A percentile compares a stretch with the other conserved stretches of the same genome.
These are phyloP conservation scores for Meira miltonrushii DNA, from an alignment of 1,284 basidiomycete genomes.

Conservation along the genomic window DNA sequence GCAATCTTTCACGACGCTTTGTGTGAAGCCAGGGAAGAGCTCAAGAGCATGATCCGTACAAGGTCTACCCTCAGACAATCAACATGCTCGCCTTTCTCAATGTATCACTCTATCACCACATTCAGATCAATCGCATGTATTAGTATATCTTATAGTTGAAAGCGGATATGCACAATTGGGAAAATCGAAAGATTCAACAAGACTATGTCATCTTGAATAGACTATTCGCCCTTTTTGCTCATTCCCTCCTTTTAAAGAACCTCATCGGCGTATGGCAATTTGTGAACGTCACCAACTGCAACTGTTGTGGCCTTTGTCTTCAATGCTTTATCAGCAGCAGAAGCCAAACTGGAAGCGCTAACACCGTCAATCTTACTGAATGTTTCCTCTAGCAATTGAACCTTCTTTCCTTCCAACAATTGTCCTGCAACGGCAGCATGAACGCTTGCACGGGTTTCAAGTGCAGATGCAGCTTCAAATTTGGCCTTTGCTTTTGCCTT, in stretches of 20 bases:
- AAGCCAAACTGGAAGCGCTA: constrained; percentile 27
- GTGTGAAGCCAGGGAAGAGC: too few relatives aligned
- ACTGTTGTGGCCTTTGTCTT: constrained; percentile 50
- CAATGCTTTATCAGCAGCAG: constrained; percentile 38
- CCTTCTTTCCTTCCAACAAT: constrained; percentile 32
- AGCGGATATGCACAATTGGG: too few relatives aligned
- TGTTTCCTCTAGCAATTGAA: constrained; percentile 25
- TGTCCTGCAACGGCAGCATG: constrained; percentile 38
- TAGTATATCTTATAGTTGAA: too few relatives aligned
- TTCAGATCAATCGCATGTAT: too few relatives aligned
- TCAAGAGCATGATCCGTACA: too few relatives aligned
- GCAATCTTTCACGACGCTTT: too few relatives aligned
- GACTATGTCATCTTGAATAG: too few relatives aligned
- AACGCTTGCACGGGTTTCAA: constrained; percentile 32
- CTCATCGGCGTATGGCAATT: constrained; percentile 50
- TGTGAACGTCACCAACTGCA: constrained; percentile 45
- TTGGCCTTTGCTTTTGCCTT: constrained; percentile 48
- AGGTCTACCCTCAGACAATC: too few relatives aligned
- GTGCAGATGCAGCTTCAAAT: constrained; percentile 35
- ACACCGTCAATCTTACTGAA: constrained; percentile 40
- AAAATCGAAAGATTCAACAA: too few relatives aligned
- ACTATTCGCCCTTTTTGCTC: too few relatives aligned
- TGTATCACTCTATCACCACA: too few relatives aligned
- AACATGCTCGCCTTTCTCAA: too few relatives aligned
- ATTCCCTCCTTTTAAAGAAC: constrained; percentile 24